Evolutionary conservation across 192 early-diverging fungal genomes (phyloP), one percentile per base, ranked within the genome.

Genomic region (Mortierella alpina): DNA sequence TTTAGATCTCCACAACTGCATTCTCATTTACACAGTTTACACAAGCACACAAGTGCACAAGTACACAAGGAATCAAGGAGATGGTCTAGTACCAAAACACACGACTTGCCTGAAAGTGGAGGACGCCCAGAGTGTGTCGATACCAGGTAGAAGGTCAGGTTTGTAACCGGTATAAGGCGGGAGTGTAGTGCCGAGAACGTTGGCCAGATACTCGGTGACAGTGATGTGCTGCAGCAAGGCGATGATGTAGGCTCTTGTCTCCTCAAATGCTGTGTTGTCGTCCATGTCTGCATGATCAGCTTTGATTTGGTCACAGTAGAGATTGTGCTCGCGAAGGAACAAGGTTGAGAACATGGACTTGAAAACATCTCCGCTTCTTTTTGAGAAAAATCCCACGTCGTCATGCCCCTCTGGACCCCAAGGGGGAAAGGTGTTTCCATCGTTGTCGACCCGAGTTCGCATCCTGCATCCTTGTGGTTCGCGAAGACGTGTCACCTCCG

Each of bases 161-260:
- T 31, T 31, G 31, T 31, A 31, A 31, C 31, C 31, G 31, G 31
- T 31, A 31, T 31, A 31, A 31, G 31, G 31, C 31, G 58, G 58
- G 8, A 40, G 58, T 15, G 58, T 59, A 6, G 20, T 40, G 2
- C 58, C 58, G 3, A 59, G 31, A 40, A 59, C 58, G 20, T 23
- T 15, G 14, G 23, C 58, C 58, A 59, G 13, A 22, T 59, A 59
- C 14, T 59, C 58, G 14, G 58, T 59, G 17, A 39, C 23, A 7
- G 57, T 59, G 40, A 59, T 59, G 23, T 59, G 58, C 14, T 59
- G 58, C 58, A 59, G 58, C 40, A 59, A 22, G 2, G 31, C 58
- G 6, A 59, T 59, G 20, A 59, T 23, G 40, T 59, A 59, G 14
- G 58, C 58, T 17, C 58, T n/a, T 22, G 58, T 59, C 40, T 40